phyloP scores from a whole-genome alignment of 2,329 filamentous ascomycete genomes.

The Xylaria polymorpha region DNA sequence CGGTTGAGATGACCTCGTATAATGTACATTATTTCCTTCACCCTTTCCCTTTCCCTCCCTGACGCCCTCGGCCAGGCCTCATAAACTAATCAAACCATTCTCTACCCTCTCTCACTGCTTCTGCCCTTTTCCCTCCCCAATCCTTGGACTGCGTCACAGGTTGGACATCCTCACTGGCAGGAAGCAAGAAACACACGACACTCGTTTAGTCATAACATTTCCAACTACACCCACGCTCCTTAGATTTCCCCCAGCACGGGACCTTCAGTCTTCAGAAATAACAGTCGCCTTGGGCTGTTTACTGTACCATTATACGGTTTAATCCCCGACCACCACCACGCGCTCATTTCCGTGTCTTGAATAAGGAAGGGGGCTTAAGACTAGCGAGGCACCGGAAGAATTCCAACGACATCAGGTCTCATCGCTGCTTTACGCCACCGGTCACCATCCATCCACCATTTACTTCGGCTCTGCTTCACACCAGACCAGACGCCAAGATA shows the following conservation, averaged over 20 bases:
- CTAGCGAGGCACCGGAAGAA: slow-evolving; percentile 23
- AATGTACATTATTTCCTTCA: slow-evolving; percentile 30
- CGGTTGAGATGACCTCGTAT: slow-evolving; percentile 37
- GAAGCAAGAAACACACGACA: slow-evolving; percentile 35
- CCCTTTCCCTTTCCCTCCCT: slow-evolving; percentile 39
- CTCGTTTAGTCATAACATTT: slow-evolving; percentile 38
- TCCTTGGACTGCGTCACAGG: slow-evolving; percentile 33
- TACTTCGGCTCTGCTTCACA: slow-evolving; percentile 7
- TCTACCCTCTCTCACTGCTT: slow-evolving; percentile 21
- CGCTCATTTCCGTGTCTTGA: slow-evolving; percentile 23
- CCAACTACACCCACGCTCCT: slow-evolving; percentile 46
- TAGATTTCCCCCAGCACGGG: slow-evolving; percentile 24
- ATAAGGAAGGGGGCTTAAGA: slow-evolving; percentile 20
- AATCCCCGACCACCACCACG: background rate
- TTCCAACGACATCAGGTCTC: background rate
- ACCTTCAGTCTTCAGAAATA: slow-evolving; percentile 14
- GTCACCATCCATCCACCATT: background rate
- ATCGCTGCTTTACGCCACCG: background rate
- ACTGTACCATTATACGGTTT: slow-evolving; percentile 19
- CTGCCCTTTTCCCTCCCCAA: slow-evolving; percentile 32
- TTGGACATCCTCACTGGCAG: slow-evolving; percentile 39
- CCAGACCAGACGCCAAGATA: background rate
- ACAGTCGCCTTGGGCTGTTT: slow-evolving; percentile 30
- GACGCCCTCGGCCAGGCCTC: slow-evolving; percentile 28
- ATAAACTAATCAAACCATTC: slow-evolving; percentile 20